Evolutionary conservation across 768 basidiomycete genomes (phyloP), one percentile per base, ranked within the genome.

Genomic region (Boletus edulis): DNA sequence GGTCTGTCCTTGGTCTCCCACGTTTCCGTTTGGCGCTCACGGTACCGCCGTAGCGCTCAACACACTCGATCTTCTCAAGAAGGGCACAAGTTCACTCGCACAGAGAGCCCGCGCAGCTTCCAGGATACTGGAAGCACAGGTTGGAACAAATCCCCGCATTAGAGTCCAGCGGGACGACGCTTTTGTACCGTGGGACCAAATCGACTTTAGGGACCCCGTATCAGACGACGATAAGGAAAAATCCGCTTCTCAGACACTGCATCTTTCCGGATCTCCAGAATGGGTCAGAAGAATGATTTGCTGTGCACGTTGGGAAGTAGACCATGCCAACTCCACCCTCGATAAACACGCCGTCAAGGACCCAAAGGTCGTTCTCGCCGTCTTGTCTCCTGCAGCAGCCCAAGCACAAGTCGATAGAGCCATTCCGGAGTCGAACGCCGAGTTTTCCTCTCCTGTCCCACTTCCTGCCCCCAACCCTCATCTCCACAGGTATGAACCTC

Each of bases 41-140:
- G 15, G 43, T 32, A 32, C 24, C 41, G 24, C 22, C 48, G 24
- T 68, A 96, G 94, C 89, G 10, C 79, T 97, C 27, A 95, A 94
- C 64, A 95, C 94, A 0, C 80, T 97, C 3, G 94, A 97, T 67
- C 75, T 95, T 2, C 81, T 96, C 65, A 97, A 97, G 81, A 97
- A 96, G 67, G 94, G 94, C 1, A 84, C 86, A 0, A 88, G 79
- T 27, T 73, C 82, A 0, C 78, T 93, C 12, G 91, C 94, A 0
- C 83, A 89, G 65, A 84, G 86, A 27, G 94, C 94, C 2, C 88
- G 94, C 20, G 79, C 87, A 0, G 94, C 94, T 13, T 93, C 94
- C 12, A 86, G 94, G 22, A 85, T 93, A 49, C 80, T 97, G 41
- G 94, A 97, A 69, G 85, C 86, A 1, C 87, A 91, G 70, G 90